phyloP scores from a whole-genome alignment of 345 rosid species.

The Combretum micranthum region DNA sequence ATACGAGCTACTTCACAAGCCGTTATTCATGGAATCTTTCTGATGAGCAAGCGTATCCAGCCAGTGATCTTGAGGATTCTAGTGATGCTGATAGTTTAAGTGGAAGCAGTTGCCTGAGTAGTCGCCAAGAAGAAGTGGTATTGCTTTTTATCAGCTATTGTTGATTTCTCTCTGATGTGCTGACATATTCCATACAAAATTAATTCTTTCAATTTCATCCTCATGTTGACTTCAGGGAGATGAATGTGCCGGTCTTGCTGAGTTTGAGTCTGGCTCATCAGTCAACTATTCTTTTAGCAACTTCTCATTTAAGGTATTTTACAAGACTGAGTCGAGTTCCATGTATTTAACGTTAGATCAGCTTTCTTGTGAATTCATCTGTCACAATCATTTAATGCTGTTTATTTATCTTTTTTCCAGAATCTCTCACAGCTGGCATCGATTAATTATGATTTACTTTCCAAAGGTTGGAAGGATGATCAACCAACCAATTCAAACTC shows the following conservation, averaged over 20 bases:
- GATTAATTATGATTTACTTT: slow-evolving; percentile 93
- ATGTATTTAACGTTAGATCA: neutral
- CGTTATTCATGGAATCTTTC: slow-evolving; percentile 86
- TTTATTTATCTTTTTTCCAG: slow-evolving; percentile 22
- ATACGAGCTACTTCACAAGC: slow-evolving; percentile 98
- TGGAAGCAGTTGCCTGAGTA: slow-evolving; percentile 78
- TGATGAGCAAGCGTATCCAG: slow-evolving; percentile 53
- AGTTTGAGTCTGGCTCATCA: slow-evolving; percentile 62
- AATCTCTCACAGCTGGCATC: slow-evolving; percentile 97
- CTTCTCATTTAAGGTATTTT: slow-evolving; percentile 89
- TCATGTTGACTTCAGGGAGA: slow-evolving; percentile 53
- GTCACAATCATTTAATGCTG: neutral
- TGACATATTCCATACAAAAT: slow-evolving; percentile 1
- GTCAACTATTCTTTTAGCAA: slow-evolving; percentile 95
- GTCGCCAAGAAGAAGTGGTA: slow-evolving; percentile 93
- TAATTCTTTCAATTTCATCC: slow-evolving; percentile 2
- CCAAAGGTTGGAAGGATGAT: slow-evolving; percentile 95
- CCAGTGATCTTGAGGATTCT: slow-evolving; percentile 70
- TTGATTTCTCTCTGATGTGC: no score
- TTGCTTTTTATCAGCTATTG: neutral
- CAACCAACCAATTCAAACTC: slow-evolving; percentile 37
- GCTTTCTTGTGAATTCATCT: neutral
- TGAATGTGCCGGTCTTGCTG: slow-evolving; percentile 65
- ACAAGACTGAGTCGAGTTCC: neutral
- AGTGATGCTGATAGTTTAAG: slow-evolving; percentile 92